Base-by-base conservation (phyloP, 768 basidiomycete genomes). In the Lanmaoa pseudosensibilis region DNA sequence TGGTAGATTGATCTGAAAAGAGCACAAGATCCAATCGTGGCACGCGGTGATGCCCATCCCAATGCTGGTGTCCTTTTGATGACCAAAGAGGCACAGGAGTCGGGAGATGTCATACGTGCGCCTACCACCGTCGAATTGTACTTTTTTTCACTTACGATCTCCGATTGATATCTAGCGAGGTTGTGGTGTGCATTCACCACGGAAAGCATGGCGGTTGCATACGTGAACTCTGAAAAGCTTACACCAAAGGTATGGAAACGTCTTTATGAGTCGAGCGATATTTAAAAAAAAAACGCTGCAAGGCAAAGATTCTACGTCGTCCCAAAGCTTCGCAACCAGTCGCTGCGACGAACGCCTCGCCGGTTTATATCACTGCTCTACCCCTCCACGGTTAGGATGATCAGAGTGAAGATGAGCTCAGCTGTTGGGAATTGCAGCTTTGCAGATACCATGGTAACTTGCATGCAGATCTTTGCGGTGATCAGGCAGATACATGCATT, bases 161-260 rank as follows among this genome's bases (percentile, higher is more conserved):
- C 32, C 57, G 11, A 40, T 27, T 6, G 33, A 46, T 34, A 10
- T 45, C 27, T 44, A 88, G 90, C 80, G 32, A 83, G 88, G 34
- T 71, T 92, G 37, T 92, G 89, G 88, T 92, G 90, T 65, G 88
- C 84, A 39, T 93, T 92, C 72, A 92, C 91, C 8, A 86, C 91
- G 25, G 77, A 83, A 19, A 89, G 87, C 67, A 91, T 93, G 89
- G 88, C 90, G 0, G 76, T 92, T 52, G 89, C 81, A 32, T 90
- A 86, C 62, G 82, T 81, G 18, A 84, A 86, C 18, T 78, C 83
- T 34, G 56, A 52, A 38, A 72, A 77, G 51, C 75, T 78, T 18
- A 81, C 77, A 60, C 83, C 86, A 25, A 85, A 83, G 78, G 91
- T 87, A 70, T 37, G 59, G 15, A 33, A 44, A 23, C 34, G 7